These are phyloP conservation scores for Lepraria neglecta DNA, from an alignment of 495 filamentous ascomycete genomes.

Conservation along the genomic window DNA sequence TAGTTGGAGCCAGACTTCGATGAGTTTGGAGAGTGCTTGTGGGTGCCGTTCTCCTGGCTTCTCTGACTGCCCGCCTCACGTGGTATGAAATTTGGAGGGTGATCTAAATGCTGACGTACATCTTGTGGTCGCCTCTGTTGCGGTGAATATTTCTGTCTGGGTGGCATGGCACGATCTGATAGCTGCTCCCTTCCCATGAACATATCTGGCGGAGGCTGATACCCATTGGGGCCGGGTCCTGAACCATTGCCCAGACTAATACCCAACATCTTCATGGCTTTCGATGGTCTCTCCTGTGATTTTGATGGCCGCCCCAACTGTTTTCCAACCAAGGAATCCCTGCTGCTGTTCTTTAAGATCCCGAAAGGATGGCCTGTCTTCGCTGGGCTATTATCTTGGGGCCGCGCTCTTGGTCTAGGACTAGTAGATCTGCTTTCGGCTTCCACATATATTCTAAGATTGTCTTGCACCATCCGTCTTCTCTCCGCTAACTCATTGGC, in stretches of 20 bases:
- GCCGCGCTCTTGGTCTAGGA: slow-evolving; percentile 41
- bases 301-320: slow-evolving; percentile 6
- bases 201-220: slow-evolving; percentile 16
- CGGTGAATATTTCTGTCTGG: slow-evolving; percentile 7
- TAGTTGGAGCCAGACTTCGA: slow-evolving; percentile 21
- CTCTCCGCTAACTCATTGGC: slow-evolving; percentile 72
- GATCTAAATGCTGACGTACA: slow-evolving; percentile 13
- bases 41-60: slow-evolving; percentile 10
- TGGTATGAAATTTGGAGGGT: slow-evolving; percentile 11
- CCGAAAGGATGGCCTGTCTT: slow-evolving; percentile 56
- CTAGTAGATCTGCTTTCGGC: slow-evolving; percentile 54
- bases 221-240: slow-evolving; percentile 9
- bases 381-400: slow-evolving; percentile 36
- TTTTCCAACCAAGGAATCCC: slow-evolving; percentile 50
- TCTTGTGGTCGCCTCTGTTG: slow-evolving; percentile 13
- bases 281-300: slow-evolving; percentile 42
- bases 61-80: slow-evolving; percentile 4
- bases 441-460: slow-evolving; percentile 65
- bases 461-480: slow-evolving; percentile 72
- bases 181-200: slow-evolving; percentile 19
- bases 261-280: slow-evolving; percentile 68
- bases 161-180: slow-evolving; percentile 15
- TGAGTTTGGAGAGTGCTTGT: slow-evolving; percentile 16
- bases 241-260: slow-evolving; percentile 32
- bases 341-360: slow-evolving; percentile 62